Conservation (phyloP, 768 basidiomycete species). For the Guyanaporus albipodus region DNA sequence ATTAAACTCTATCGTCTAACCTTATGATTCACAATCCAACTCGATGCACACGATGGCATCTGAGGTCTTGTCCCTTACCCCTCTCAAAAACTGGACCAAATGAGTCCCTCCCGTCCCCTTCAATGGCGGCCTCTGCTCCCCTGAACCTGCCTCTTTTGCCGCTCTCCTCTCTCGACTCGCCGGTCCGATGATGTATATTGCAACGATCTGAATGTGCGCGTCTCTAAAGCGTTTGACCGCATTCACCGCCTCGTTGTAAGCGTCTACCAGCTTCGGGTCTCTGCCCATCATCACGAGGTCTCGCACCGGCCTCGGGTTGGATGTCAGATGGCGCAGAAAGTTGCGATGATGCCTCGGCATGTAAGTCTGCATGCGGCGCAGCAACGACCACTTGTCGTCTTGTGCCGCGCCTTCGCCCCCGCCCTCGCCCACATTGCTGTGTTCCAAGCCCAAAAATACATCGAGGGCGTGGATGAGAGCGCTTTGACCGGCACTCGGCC, state of each 20-base stretch:
- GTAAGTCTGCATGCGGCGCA: conserved; percentile 72
- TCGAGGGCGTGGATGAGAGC: conserved; percentile 71
- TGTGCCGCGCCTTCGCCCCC: too few species aligned
- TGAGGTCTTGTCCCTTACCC: conserved; percentile 70
- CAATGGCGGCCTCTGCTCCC: conserved; percentile 30
- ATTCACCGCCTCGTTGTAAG: conserved; percentile 62
- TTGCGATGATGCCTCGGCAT: conserved; percentile 80
- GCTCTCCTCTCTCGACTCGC: conserved; percentile 33
- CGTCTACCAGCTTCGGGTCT: conserved; percentile 36
- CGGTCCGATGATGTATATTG: conserved; percentile 73
- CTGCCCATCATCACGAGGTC: conserved; percentile 38
- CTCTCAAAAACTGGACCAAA: conserved; percentile 71
- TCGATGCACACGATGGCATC: too few species aligned
- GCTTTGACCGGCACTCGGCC: conserved; percentile 82
- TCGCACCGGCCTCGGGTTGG: conserved; percentile 59
- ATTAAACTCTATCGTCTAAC: too few species aligned
- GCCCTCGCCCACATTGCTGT: conserved; percentile 28
- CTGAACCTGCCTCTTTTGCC: conserved; percentile 7
- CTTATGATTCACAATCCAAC: too few species aligned
- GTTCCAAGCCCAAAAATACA: conserved; percentile 66
- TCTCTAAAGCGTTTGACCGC: conserved; percentile 74
- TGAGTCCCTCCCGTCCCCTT: conserved; percentile 82
- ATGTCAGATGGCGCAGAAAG: conserved; percentile 66
- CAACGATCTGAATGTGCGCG: conserved; percentile 70
- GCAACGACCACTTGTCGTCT: conserved; percentile 39